Conservation (phyloP, 2,329 filamentous ascomycete genomes). For the Claviceps maximensis region DNA sequence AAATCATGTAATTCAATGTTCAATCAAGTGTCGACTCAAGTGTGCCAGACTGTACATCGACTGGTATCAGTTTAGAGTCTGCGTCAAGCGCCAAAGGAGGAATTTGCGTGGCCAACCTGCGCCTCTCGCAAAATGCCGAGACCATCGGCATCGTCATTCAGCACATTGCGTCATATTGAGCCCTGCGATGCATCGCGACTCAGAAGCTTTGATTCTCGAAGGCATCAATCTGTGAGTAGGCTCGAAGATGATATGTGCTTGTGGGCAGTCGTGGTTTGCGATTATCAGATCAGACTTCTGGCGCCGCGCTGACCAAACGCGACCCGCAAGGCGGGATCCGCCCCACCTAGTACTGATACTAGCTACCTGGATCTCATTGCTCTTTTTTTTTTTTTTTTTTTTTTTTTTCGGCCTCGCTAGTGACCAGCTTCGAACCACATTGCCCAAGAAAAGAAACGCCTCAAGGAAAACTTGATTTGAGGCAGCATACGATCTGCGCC, state of each 20-base stretch:
- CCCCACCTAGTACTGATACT: slow-evolving; percentile 1
- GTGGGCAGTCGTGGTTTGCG: neutral
- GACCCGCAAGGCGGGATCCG: neutral
- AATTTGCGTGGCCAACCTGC: too few species aligned
- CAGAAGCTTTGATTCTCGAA: neutral
- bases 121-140: neutral
- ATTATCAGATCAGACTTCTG: neutral
- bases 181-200: neutral
- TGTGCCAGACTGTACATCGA: neutral
- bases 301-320: neutral
- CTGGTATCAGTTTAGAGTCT: neutral
- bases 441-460: neutral
- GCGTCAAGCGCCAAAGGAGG: neutral
- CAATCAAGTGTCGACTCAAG: neutral
- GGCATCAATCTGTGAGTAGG: too few species aligned
- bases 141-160: neutral
- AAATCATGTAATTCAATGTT: neutral
- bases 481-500: neutral
- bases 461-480: neutral
- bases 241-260: neutral
- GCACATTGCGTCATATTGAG: neutral
- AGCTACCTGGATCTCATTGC: neutral
- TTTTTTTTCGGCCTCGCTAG: neutral
- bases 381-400: slow-evolving; percentile 1
- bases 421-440: neutral